Conservation (phyloP, 2,329 filamentous ascomycete genomes). For the Daldinia sp. region DNA sequence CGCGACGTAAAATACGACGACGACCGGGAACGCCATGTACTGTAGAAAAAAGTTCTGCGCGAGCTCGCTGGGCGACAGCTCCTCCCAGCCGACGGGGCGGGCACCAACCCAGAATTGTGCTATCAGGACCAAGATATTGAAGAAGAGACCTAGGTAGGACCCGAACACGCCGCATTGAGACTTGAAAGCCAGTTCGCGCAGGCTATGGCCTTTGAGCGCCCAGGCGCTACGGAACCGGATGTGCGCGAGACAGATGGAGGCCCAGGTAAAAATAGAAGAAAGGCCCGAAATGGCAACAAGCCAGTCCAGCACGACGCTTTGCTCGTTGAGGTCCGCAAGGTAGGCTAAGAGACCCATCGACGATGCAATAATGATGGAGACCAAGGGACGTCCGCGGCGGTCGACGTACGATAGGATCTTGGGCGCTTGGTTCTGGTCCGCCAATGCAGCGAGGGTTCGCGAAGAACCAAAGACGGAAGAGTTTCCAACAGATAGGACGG, state of each 20-base stretch:
- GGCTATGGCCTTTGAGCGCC: constrained; percentile 74
- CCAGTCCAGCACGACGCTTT: constrained; percentile 79
- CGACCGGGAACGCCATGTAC: constrained; percentile 77
- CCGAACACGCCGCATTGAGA: constrained; percentile 83
- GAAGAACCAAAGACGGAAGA: constrained; percentile 92
- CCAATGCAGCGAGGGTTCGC: constrained; percentile 87
- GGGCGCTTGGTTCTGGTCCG: constrained; percentile 88
- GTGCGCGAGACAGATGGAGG: constrained; percentile 87
- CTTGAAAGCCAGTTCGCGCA: constrained; percentile 82
- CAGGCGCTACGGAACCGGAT: constrained; percentile 92
- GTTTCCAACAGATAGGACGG: constrained; percentile 91
- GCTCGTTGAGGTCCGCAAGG: constrained; percentile 73
- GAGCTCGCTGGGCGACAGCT: constrained; percentile 59
- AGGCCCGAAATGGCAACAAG: constrained; percentile 80
- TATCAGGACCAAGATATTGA: constrained; percentile 81
- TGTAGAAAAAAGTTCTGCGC: constrained; percentile 78
- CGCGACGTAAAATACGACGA: constrained; percentile 73
- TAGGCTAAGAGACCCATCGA: constrained; percentile 80
- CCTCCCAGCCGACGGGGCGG: constrained; percentile 74
- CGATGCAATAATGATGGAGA: constrained; percentile 77
- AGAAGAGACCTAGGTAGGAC: constrained; percentile 81
- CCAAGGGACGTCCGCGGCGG: constrained; percentile 81
- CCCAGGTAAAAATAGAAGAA: constrained; percentile 83
- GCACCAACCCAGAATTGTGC: constrained; percentile 92
- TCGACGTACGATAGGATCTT: constrained; percentile 83